Base-by-base conservation (phyloP, 2,329 filamentous ascomycete genomes). In the Albifimbria verrucaria region DNA sequence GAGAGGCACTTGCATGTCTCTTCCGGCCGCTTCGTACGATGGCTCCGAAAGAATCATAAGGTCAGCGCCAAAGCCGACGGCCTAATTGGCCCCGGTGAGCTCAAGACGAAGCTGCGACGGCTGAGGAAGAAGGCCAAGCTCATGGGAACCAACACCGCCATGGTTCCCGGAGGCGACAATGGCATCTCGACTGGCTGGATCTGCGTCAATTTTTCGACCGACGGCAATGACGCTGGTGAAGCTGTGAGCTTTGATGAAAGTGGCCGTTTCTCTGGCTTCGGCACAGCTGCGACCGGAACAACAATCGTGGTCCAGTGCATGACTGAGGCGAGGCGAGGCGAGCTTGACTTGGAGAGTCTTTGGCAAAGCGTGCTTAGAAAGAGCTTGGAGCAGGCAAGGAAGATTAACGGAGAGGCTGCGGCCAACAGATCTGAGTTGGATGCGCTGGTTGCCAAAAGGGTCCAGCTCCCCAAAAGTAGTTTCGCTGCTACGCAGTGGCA, bases 151-250 rank as follows among this genome's bases (percentile, higher is more conserved):
- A 85, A 85, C 2, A 82, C 84, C 0, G 84, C 85, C n/a, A 78
- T 81, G 46, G 77, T 83, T 6, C 82, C 83, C 11, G 81, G 80
- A 47, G 75, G 80, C 2, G 92, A 96, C 61, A 90, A 97, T 65
- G 93, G 92, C 2, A 89, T 96, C 50, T 87, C 88, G 12, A 97
- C 93, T 1, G 92, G 92, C 10, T 99, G 94, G 94, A 88, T 99
- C 20, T 99, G 94, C 70, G 89, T 97, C 55, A 95, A 96, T 66
- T 81, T 94, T 10, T 90, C 90, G 4, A 82, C 82, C 17, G 79
- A 91, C 1, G 82, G 87, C 43, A 80, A 81, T 21, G 75, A 78
- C n/a, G 63, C 67, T 17, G 64, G 67, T 9, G 77, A 82, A 56
- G 65, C 71, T 15, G 67, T 72, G 11, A 70, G 75, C 23, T 65